Evolutionary conservation across 768 basidiomycete genomes (phyloP).

Genomic region (Boletus vermiculosoides): DNA sequence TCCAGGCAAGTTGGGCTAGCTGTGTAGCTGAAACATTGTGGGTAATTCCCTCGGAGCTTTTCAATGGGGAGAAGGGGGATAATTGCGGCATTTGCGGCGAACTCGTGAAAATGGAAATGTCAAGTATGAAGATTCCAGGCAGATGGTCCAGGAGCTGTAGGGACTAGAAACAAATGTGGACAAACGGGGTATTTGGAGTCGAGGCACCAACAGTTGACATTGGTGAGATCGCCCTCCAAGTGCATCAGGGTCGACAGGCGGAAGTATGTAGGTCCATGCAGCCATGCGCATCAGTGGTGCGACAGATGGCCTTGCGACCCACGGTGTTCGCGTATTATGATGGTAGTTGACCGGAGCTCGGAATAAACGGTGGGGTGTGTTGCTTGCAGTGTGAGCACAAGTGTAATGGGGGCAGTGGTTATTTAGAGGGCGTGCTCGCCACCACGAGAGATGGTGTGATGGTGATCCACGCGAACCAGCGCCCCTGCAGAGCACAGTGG

Average conservation of each 20-base stretch:
- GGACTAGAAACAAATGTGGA: not conserved
- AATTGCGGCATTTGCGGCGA: conserved; percentile 21
- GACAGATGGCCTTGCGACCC: not conserved
- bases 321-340: conserved; percentile 1
- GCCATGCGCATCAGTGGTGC: not conserved
- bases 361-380: not conserved
- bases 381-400: not conserved
- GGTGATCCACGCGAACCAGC: conserved; percentile 16
- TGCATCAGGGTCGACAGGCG: conserved; percentile 8
- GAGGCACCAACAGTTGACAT: conserved; percentile 3
- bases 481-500: conserved; percentile 3
- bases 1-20: not conserved
- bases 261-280: not conserved
- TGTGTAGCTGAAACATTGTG: not conserved
- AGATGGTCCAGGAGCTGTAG: not conserved
- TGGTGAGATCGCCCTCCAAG: not conserved
- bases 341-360: not conserved
- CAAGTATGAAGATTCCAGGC: not conserved
- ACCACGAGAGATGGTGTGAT: not conserved
- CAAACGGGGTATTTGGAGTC: not conserved
- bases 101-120: conserved; percentile 12
- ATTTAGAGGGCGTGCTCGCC: not conserved
- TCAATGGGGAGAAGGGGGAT: conserved; percentile 10
- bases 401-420: conserved; percentile 4
- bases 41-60: conserved; percentile 16